Percentiles rank a stretch among this genome's conserved stretches.
Evolutionary conservation across 495 filamentous ascomycete genomes (phyloP).

Genomic region (Annulohypoxylon maeteangense): DNA sequence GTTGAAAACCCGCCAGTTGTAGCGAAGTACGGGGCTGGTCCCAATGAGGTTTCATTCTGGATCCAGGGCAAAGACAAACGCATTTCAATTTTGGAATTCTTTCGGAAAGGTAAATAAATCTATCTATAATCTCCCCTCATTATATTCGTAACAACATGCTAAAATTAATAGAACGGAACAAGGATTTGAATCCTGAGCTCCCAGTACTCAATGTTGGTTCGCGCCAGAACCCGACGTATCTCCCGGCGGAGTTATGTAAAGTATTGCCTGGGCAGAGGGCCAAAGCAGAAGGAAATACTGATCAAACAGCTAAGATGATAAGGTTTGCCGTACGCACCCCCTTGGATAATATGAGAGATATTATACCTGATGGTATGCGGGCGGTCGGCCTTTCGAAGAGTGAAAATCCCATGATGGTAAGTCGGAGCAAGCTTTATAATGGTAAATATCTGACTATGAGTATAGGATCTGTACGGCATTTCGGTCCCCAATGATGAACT

Average conservation of each 20-base stretch:
- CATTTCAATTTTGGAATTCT: constrained; percentile 64
- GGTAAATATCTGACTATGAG: background rate
- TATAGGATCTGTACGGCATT: constrained; percentile 1
- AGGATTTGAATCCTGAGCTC: constrained; percentile 22
- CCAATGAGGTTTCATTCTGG: constrained; percentile 4
- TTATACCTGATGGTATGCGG: constrained; percentile 39
- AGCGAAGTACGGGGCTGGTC: background rate
- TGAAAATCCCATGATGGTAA: background rate
- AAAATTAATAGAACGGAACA: background rate
- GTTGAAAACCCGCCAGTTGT: background rate
- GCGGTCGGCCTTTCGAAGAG: background rate
- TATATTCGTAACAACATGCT: background rate
- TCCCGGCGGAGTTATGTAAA: constrained; percentile 69
- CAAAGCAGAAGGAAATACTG: constrained; percentile 58
- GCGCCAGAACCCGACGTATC: constrained; percentile 62
- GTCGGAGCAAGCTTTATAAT: too few relatives aligned
- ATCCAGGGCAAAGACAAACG: constrained; percentile 37
- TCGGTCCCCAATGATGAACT: background rate
- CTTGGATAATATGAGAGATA: constrained; percentile 69
- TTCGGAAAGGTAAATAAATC: constrained; percentile 46
- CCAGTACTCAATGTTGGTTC: constrained; percentile 75
- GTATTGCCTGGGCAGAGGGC: constrained; percentile 70
- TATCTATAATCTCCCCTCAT: background rate
- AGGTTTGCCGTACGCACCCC: constrained; percentile 64
- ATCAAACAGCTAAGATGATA: constrained; percentile 62